A percentile compares a stretch with the other conserved stretches of the same genome.
Conservation (phyloP, 768 basidiomycete species). For the Butyriboletus loyo region DNA sequence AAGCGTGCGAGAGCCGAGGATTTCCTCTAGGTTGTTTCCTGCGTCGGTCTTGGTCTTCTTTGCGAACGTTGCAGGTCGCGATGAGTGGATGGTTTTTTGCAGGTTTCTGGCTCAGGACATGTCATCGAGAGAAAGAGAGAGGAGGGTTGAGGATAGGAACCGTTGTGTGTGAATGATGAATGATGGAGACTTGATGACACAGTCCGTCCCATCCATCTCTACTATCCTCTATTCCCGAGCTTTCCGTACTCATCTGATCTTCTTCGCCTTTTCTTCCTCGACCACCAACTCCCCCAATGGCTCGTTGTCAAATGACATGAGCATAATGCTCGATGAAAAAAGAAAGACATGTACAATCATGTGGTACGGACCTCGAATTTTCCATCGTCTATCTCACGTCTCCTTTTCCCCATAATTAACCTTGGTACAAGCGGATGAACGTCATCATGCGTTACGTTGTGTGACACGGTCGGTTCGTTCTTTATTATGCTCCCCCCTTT, state of each 20-base stretch:
- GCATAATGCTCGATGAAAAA: slow-evolving; percentile 8
- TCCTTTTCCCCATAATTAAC: slow-evolving; percentile 14
- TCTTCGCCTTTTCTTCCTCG: slow-evolving; percentile 10
- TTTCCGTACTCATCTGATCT: slow-evolving; percentile 28
- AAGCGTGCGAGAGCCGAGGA: slow-evolving; percentile 87
- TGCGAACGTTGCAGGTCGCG: slow-evolving; percentile 25
- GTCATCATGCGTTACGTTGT: slow-evolving; percentile 12
- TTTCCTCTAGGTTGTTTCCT: slow-evolving; percentile 50
- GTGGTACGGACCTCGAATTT: slow-evolving; percentile 28
- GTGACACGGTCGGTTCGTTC: slow-evolving; percentile 34
- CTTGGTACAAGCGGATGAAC: slow-evolving; percentile 19
- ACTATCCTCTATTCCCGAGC: slow-evolving; percentile 21
- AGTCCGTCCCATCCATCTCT: slow-evolving; percentile 37
- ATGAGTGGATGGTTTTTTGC: slow-evolving; percentile 31
- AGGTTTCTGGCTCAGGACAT: slow-evolving; percentile 25
- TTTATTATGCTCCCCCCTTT: not conserved
- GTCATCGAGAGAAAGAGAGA: slow-evolving; percentile 11
- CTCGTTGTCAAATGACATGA: slow-evolving; percentile 9
- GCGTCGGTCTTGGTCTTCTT: slow-evolving; percentile 31
- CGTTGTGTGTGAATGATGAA: slow-evolving; percentile 7
- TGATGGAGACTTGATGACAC: slow-evolving; percentile 32
- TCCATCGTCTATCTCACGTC: slow-evolving; percentile 19
- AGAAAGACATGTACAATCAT: slow-evolving; percentile 15
- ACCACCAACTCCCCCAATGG: slow-evolving; percentile 14
- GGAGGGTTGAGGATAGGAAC: not conserved